Percentiles rank a stretch among this genome's conserved stretches.
Conservation (phyloP, 495 filamentous ascomycete genomes). For the Xylaria castorea region DNA sequence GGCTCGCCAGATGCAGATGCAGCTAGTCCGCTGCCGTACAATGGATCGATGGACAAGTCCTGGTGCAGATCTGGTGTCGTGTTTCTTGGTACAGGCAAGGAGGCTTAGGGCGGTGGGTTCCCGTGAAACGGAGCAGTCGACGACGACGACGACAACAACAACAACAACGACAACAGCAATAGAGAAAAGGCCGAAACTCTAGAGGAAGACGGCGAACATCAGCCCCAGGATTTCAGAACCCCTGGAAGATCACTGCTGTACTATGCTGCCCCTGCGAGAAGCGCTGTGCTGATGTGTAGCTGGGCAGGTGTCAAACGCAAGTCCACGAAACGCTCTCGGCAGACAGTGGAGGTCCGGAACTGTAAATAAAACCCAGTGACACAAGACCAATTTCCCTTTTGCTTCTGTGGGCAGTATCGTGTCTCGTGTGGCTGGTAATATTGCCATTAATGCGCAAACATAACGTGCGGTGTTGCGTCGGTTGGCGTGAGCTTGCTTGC, state of each 20-base stretch:
- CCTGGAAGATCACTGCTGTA: neutral
- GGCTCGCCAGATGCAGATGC: constrained; percentile 29
- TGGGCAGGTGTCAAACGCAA: constrained; percentile 28
- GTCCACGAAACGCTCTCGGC: constrained; percentile 24
- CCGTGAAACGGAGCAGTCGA: constrained; percentile 20
- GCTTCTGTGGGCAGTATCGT: constrained; percentile 31
- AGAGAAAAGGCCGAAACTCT: neutral
- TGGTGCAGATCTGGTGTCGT: constrained; percentile 26
- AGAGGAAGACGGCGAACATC: neutral
- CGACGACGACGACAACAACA: neutral
- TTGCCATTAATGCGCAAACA: constrained; percentile 33
- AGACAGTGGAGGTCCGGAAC: constrained; percentile 22
- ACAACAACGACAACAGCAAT: neutral
- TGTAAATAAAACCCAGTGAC: constrained; percentile 23
- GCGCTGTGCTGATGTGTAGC: neutral
- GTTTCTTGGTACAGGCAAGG: constrained; percentile 19
- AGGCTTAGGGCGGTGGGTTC: constrained; percentile 16
- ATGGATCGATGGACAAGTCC: constrained; percentile 22
- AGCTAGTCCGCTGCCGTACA: constrained; percentile 26
- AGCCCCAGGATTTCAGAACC: neutral
- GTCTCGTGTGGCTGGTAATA: constrained; percentile 43
- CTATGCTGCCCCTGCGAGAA: constrained; percentile 4
- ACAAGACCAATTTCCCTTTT: constrained; percentile 36
- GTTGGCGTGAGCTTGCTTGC: neutral
- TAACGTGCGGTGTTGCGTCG: neutral